phyloP scores from a whole-genome alignment of 257 asterid species.

The Nicotiana tomentosiformis region DNA sequence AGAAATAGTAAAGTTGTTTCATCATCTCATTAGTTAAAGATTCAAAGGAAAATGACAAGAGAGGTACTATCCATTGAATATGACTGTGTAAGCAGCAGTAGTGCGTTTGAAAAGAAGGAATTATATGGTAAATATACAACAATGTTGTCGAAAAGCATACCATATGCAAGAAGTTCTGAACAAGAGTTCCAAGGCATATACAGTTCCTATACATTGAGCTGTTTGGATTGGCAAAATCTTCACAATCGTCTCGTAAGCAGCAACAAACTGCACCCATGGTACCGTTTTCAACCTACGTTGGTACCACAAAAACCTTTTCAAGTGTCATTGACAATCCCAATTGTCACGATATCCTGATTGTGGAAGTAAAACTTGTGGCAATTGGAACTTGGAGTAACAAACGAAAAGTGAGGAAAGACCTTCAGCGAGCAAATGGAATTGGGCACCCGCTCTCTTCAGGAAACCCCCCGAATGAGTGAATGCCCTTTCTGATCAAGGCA shows the following conservation, averaged over 20 bases:
- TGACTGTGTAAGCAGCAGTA: not conserved
- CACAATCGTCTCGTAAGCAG: conserved; percentile 70
- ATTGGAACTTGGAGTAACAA: not conserved
- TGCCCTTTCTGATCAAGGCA: conserved; percentile 9
- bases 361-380: not conserved
- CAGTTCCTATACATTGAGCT: conserved; percentile 58
- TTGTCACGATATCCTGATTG: not conserved
- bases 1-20: not conserved
- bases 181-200: conserved; percentile 54
- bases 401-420: not conserved
- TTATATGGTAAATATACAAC: not conserved
- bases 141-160: conserved; percentile 31
- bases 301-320: conserved; percentile 1
- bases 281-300: conserved; percentile 6
- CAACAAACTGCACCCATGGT: conserved; percentile 87
- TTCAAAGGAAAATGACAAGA: not conserved
- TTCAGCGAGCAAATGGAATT: not conserved
- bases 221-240: conserved; percentile 59
- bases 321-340: conserved; percentile 7
- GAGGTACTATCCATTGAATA: not conserved
- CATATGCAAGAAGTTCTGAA: conserved; percentile 56
- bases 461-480: conserved; percentile 8
- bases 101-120: not conserved
- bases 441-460: conserved; percentile 16
- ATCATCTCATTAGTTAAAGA: not conserved